Evolutionary conservation across 495 filamentous ascomycete genomes (phyloP).

Genomic region (Penicillium salamii): DNA sequence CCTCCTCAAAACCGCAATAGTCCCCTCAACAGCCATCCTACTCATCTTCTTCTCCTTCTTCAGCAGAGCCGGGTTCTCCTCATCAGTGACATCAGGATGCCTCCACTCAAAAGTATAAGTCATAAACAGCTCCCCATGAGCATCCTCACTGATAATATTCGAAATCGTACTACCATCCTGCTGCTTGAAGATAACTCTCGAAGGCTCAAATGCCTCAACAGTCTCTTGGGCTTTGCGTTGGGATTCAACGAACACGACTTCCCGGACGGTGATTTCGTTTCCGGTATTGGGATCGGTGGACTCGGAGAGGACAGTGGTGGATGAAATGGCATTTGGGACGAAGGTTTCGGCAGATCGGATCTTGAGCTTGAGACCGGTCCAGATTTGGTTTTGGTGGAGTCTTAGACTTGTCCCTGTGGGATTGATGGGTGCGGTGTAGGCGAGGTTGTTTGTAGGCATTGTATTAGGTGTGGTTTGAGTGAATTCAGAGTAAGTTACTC

Average conservation of each 20-base stretch:
- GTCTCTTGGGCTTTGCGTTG: slow-evolving; percentile 20
- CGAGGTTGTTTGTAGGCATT: background rate
- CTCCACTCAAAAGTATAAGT: slow-evolving; percentile 55
- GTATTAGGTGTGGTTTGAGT: background rate
- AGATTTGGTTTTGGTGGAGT: slow-evolving; percentile 35
- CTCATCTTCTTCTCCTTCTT: slow-evolving; percentile 26
- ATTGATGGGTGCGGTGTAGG: background rate
- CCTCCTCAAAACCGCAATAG: slow-evolving; percentile 28
- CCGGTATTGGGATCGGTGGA: slow-evolving; percentile 26
- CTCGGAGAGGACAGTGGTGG: slow-evolving; percentile 35
- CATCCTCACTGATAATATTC: slow-evolving; percentile 49
- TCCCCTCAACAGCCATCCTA: slow-evolving; percentile 32
- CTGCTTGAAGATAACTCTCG: slow-evolving; percentile 32
- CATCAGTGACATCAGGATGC: slow-evolving; percentile 31
- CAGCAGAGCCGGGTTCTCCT: slow-evolving; percentile 24
- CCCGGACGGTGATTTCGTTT: slow-evolving; percentile 22
- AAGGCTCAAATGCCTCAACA: slow-evolving; percentile 19
- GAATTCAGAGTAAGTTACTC: too few species aligned
- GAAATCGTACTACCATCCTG: slow-evolving; percentile 32
- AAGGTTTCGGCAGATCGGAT: slow-evolving; percentile 48
- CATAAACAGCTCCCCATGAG: slow-evolving; percentile 41
- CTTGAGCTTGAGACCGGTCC: slow-evolving; percentile 49
- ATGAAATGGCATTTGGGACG: slow-evolving; percentile 43
- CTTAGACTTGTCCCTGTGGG: background rate
- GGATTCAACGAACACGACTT: slow-evolving; percentile 20